Evolutionary conservation across 2,329 filamentous ascomycete genomes (phyloP).

Genomic region (Grosmannia clavigera): DNA sequence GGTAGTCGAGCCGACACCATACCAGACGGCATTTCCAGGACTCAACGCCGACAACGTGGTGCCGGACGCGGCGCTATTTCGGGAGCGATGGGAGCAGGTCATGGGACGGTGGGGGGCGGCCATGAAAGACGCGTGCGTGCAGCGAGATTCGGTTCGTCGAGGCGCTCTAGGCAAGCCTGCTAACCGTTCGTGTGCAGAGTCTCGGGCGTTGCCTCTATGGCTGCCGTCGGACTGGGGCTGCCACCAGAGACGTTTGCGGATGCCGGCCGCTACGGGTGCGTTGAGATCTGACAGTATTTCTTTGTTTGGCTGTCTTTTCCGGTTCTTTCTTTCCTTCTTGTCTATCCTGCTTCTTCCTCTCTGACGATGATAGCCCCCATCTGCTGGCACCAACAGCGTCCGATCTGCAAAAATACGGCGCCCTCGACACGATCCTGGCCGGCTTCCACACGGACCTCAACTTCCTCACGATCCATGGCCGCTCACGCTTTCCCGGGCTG

Average conservation of each 20-base stretch:
- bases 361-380: slow-evolving; percentile 33
- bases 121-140: slow-evolving; percentile 47
- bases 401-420: slow-evolving; percentile 40
- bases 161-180: too few relatives aligned
- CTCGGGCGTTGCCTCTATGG: slow-evolving; percentile 45
- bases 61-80: slow-evolving; percentile 35
- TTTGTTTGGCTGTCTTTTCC: background rate
- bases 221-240: slow-evolving; percentile 42
- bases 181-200: slow-evolving; percentile 24
- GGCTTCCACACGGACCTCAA: slow-evolving; percentile 54
- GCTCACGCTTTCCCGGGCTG: slow-evolving; percentile 47
- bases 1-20: slow-evolving; percentile 41
- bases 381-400: slow-evolving; percentile 49
- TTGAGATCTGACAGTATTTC: background rate
- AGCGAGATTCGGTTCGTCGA: too few relatives aligned
- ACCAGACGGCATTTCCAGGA: slow-evolving; percentile 40
- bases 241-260: slow-evolving; percentile 39
- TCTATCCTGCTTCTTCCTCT: background rate
- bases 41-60: slow-evolving; percentile 44
- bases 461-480: slow-evolving; percentile 53
- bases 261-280: slow-evolving; percentile 43
- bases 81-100: slow-evolving; percentile 35
- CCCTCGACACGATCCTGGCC: slow-evolving; percentile 44
- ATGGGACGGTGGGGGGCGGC: slow-evolving; percentile 46
- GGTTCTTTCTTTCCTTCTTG: too few relatives aligned